Conservation (phyloP, 2,329 filamentous ascomycete genomes). For the Ciborinia camelliae region DNA sequence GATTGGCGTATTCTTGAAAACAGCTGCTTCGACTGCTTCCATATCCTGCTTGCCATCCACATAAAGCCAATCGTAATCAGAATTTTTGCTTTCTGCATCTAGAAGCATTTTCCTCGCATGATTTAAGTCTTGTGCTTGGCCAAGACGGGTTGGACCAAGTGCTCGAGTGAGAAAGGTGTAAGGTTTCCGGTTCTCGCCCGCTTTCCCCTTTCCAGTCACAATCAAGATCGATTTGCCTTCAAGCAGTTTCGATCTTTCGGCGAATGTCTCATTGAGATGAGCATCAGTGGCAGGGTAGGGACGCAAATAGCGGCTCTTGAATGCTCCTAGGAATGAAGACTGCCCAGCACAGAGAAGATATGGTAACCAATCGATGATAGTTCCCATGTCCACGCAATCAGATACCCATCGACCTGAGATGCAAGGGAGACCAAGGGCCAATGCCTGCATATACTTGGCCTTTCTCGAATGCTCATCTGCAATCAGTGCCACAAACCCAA, state of each 20-base stretch:
- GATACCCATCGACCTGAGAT: conserved; percentile 78
- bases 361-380: conserved; percentile 68
- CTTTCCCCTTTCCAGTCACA: conserved; percentile 61
- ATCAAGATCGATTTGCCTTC: conserved; percentile 65
- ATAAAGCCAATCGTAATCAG: conserved; percentile 73
- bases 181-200: conserved; percentile 61
- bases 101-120: conserved; percentile 61
- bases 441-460: conserved; percentile 89
- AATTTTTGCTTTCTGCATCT: conserved; percentile 45
- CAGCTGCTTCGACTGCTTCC: conserved; percentile 44
- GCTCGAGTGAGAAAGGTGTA: conserved; percentile 80
- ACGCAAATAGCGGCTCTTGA: conserved; percentile 68
- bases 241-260: conserved; percentile 60
- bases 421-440: conserved; percentile 85
- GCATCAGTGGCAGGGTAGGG: conserved; percentile 58
- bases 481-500: conserved; percentile 81
- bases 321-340: conserved; percentile 70
- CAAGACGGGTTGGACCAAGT: conserved; percentile 66
- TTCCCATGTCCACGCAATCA: conserved; percentile 60
- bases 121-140: conserved; percentile 60
- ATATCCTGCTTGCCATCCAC: conserved; percentile 59
- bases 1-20: conserved; percentile 31
- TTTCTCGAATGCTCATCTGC: conserved; percentile 83
- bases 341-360: conserved; percentile 86
- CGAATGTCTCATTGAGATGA: conserved; percentile 55